Conservation (phyloP, 2,329 filamentous ascomycete species). For the Phaeosphaeriaceae sp. region DNA sequence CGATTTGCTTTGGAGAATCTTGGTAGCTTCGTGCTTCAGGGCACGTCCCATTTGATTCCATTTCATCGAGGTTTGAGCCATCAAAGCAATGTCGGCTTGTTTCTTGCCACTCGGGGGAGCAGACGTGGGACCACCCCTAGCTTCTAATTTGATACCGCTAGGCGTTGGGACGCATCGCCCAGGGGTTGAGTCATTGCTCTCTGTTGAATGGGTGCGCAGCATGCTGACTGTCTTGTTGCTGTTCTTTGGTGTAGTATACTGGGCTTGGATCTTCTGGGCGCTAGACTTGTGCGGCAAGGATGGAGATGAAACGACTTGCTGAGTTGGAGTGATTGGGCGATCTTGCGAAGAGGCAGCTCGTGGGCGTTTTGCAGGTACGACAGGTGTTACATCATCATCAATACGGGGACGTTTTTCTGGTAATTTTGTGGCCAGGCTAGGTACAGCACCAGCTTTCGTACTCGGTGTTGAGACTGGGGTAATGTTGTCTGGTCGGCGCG, state of each 20-base stretch:
- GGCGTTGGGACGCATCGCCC: slow-evolving; percentile 43
- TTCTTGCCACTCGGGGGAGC: slow-evolving; percentile 40
- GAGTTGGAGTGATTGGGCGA: slow-evolving; percentile 40
- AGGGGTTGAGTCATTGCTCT: slow-evolving; percentile 44
- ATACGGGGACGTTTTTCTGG: slow-evolving; percentile 45
- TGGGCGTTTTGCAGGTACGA: slow-evolving; percentile 41
- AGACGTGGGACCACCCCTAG: slow-evolving; percentile 35
- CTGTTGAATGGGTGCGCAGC: slow-evolving; percentile 43
- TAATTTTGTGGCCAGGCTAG: slow-evolving; percentile 18
- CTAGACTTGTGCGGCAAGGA: slow-evolving; percentile 36
- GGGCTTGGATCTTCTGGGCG: slow-evolving; percentile 36
- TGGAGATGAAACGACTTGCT: slow-evolving; percentile 36
- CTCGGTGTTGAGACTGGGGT: slow-evolving; percentile 17
- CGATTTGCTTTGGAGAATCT: slow-evolving; percentile 37
- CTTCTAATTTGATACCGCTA: slow-evolving; percentile 29
- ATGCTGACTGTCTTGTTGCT: slow-evolving; percentile 43
- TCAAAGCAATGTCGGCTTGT: slow-evolving; percentile 42
- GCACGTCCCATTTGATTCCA: slow-evolving; percentile 52
- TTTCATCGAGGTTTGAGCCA: slow-evolving; percentile 48
- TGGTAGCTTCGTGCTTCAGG: slow-evolving; percentile 55
- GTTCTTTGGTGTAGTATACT: slow-evolving; percentile 45
- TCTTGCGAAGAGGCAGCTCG: slow-evolving; percentile 38
- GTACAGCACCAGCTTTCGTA: slow-evolving; percentile 14
- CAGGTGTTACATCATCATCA: slow-evolving; percentile 35
- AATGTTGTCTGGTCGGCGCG: slow-evolving; percentile 30